Evolutionary conservation across 768 basidiomycete species (phyloP).

Genomic region (Trametes meyenii): DNA sequence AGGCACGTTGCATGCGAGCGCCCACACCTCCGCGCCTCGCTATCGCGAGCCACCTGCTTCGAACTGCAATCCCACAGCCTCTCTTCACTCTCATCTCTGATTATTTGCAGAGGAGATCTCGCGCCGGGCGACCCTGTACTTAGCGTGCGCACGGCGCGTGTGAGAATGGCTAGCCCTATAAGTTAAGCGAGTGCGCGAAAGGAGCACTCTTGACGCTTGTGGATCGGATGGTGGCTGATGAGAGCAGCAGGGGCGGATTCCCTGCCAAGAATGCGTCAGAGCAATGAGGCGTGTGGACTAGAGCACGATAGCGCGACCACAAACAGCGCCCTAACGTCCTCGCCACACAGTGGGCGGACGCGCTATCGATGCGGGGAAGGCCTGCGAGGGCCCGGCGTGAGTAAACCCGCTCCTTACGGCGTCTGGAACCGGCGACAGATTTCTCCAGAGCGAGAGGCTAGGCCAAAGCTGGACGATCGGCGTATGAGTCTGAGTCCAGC

Average conservation of each 20-base stretch:
- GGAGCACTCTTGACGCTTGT: background rate
- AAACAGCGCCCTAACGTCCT: conserved; percentile 3
- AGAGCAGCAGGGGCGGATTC: background rate
- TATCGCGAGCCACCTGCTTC: background rate
- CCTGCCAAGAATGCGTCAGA: background rate
- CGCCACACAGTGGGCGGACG: background rate
- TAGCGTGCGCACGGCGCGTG: background rate
- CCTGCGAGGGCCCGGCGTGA: background rate
- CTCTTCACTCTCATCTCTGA: background rate
- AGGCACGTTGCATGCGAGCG: conserved; percentile 1
- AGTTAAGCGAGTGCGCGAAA: background rate
- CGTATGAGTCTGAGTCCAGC: background rate
- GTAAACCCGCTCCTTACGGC: background rate
- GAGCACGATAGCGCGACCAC: conserved; percentile 1
- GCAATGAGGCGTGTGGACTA: conserved; percentile 2
- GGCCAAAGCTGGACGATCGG: background rate
- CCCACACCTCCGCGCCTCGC: conserved; percentile 7
- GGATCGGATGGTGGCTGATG: background rate
- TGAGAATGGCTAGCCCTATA: background rate
- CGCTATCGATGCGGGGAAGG: background rate
- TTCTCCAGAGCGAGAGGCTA: background rate
- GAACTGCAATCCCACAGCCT: background rate
- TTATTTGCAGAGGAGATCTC: background rate
- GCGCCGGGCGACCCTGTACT: background rate
- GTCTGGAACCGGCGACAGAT: background rate